Conservation (phyloP, 345 rosid genomes). For the Euphorbia lathyris region DNA sequence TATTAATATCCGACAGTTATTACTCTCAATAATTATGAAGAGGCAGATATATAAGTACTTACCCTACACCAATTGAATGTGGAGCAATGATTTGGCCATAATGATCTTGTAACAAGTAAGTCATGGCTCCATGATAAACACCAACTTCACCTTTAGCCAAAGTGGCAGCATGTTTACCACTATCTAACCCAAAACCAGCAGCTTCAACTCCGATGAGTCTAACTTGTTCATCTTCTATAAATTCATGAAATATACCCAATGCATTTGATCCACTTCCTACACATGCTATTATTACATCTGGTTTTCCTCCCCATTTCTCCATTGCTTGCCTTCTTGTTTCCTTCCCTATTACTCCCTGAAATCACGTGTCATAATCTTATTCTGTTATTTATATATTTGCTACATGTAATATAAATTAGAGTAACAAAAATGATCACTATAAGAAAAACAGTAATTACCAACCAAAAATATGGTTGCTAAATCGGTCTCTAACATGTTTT, state of each 20-base stretch:
- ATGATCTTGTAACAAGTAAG: constrained; percentile 67
- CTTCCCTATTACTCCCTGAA: constrained; percentile 73
- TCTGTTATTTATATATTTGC: too few relatives aligned
- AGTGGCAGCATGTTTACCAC: constrained; percentile 77
- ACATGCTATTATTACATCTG: constrained; percentile 77
- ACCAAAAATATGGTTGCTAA: too few relatives aligned
- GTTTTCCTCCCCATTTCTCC: constrained; percentile 85
- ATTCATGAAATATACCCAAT: constrained; percentile 74
- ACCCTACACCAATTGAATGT: constrained; percentile 71
- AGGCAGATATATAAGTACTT: too few relatives aligned
- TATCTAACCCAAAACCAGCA: constrained; percentile 72
- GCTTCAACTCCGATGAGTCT: constrained; percentile 81
- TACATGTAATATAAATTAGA: too few relatives aligned
- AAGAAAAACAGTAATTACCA: too few relatives aligned
- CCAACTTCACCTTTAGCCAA: constrained; percentile 74
- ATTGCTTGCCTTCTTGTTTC: constrained; percentile 77
- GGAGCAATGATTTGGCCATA: constrained; percentile 66
- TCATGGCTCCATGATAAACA: constrained; percentile 82
- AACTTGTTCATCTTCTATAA: constrained; percentile 56
- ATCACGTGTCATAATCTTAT: too few relatives aligned
- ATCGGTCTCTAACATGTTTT: too few relatives aligned
- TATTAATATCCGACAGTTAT: too few relatives aligned
- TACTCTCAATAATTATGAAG: too few relatives aligned
- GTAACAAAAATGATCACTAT: too few relatives aligned
- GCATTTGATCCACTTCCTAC: constrained; percentile 88